Evolutionary conservation across 306 rosid species (phyloP), one percentile per base, ranked within the genome.

Genomic region (Prunus salicina): DNA sequence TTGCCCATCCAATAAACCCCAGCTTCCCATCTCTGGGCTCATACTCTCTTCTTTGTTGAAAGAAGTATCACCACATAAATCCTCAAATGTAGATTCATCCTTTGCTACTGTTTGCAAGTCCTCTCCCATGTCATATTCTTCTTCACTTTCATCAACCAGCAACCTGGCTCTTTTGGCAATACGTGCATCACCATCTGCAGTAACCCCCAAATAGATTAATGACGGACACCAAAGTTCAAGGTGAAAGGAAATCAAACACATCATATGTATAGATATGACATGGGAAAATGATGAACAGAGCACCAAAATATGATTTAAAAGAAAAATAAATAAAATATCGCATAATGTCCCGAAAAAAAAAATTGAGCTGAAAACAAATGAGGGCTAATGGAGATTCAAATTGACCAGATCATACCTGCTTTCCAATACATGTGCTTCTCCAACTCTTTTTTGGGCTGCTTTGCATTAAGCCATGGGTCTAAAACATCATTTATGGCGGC

Each of bases 391-490:
- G 46, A 73, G 53, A 34, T 55, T 55, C 16, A 76, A 25, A 73
- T 57, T 27, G 43, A 77, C 62, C 52, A 57, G 56, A 51, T 49
- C 67, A 65, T 89, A 93, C 98, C 99, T 84, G 91, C 87, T 86
- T 89, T 96, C 93, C 98, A 91, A 83, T 84, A 90, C 55, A 84
- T 60, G 73, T 82, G 92, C 84, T 91, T 92, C 82, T 95, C 99
- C 15, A 78, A 72, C 83, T 96, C 99, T 85, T 92, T 92, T 88
- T 93, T 96, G 49, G 99, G 93, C 78, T 96, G 99, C 79, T 87
- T 91, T 69, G 92, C 93, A 82, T 87, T 96, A 81, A 96, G 91
- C 99, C 99, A 96, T 45, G 99, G 97, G 83, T 96, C 98, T 78
- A 96, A 88, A 78, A 88, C 99, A 82, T 90, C 97, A 86, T 96